phyloP scores from a whole-genome alignment of 208 protist genomes.

The Wallacemonas sp. region DNA sequence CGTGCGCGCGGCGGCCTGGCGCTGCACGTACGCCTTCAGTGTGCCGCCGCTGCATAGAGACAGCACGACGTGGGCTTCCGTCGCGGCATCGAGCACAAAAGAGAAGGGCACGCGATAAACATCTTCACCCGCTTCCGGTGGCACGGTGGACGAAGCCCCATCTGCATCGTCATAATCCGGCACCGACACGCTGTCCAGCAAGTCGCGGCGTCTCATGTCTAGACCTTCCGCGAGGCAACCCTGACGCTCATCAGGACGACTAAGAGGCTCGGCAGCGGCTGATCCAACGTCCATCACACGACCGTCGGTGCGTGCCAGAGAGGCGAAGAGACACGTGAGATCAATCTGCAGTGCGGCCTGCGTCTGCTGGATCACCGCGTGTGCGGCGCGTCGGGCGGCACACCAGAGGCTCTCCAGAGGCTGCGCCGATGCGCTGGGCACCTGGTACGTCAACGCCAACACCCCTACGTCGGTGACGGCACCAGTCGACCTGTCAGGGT shows the following conservation, averaged over 20 bases:
- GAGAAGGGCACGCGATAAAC: neutral
- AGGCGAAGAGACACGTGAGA: neutral
- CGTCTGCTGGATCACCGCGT: neutral
- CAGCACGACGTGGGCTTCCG: neutral
- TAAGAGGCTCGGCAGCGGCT: too few relatives aligned
- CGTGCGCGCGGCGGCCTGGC: neutral
- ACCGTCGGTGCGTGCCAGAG: too few relatives aligned
- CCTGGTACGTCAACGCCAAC: too few relatives aligned
- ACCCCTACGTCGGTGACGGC: neutral
- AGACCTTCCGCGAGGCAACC: neutral
- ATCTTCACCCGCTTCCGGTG: too few relatives aligned
- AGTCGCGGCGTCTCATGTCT: too few relatives aligned
- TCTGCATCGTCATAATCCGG: too few relatives aligned
- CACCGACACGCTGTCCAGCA: too few relatives aligned
- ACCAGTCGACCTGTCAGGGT: too few relatives aligned
- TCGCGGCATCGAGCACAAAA: neutral
- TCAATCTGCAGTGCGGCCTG: neutral
- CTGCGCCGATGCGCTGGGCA: neutral
- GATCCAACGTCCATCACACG: too few relatives aligned
- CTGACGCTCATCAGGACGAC: too few relatives aligned
- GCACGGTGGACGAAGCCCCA: too few relatives aligned
- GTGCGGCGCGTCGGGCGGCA: neutral
- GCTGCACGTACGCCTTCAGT: neutral
- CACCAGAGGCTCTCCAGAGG: neutral
- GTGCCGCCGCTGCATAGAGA: constrained; percentile 4